phyloP scores from a whole-genome alignment of 306 rosid genomes.

The Trichosanthes cucumerina region DNA sequence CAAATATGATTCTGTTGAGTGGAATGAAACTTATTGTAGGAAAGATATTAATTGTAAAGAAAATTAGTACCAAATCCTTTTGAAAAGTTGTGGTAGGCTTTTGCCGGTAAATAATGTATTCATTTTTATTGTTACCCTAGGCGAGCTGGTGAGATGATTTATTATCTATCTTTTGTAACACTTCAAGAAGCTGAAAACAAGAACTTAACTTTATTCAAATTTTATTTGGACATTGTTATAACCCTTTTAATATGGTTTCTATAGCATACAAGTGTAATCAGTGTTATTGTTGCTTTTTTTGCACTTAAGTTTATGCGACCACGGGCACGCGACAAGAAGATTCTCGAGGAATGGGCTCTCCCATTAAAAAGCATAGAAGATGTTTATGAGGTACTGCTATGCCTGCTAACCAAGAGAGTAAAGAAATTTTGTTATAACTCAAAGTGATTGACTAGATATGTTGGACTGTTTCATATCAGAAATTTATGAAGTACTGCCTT shows the following conservation, averaged over 20 bases:
- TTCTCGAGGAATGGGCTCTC: slow-evolving; percentile 85
- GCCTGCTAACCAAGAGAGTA: slow-evolving; percentile 1
- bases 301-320: slow-evolving; percentile 78
- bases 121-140: background rate
- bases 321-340: slow-evolving; percentile 82
- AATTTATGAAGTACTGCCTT: slow-evolving; percentile 65
- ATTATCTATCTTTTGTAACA: background rate
- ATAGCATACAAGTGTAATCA: background rate
- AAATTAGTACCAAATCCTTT: background rate
- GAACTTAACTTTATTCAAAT: background rate
- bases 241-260: background rate
- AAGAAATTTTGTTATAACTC: background rate
- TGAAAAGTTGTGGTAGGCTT: background rate
- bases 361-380: slow-evolving; percentile 66
- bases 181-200: background rate
- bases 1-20: background rate
- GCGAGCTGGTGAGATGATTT: background rate
- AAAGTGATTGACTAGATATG: background rate
- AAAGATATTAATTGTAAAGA: background rate
- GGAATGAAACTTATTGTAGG: background rate
- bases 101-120: background rate
- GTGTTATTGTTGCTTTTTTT: slow-evolving; percentile 4
- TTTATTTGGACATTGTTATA: background rate
- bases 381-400: slow-evolving; percentile 56
- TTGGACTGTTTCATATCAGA: slow-evolving; percentile 37